Conservation (phyloP, 2,329 filamentous ascomycete species). For the Corinectria fuckeliana region DNA sequence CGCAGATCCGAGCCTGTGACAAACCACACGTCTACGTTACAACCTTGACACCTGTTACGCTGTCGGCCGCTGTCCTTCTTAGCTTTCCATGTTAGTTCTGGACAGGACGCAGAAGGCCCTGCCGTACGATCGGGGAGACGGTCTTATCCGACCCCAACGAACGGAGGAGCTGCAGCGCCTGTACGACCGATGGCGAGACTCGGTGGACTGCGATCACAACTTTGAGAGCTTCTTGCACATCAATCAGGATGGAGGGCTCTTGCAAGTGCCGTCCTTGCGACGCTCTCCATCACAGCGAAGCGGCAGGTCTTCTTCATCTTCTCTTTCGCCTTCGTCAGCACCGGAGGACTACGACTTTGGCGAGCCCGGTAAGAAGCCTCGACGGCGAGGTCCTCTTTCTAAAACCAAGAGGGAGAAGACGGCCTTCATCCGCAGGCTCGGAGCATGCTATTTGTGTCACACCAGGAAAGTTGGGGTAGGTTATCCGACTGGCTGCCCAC, state of each 20-base stretch:
- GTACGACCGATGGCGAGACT: conserved; percentile 19
- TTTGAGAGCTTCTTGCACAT: neutral
- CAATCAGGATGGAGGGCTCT: neutral
- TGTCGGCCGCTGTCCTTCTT: neutral
- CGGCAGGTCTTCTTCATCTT: conserved; percentile 1
- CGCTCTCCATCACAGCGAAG: conserved; percentile 6
- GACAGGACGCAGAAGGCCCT: neutral
- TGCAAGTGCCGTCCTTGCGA: conserved; percentile 3
- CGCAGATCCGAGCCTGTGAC: neutral
- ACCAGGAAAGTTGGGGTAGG: conserved; percentile 12
- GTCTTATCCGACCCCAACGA: neutral
- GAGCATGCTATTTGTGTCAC: conserved; percentile 12
- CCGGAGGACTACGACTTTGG: neutral
- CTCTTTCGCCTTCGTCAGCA: neutral
- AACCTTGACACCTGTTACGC: neutral
- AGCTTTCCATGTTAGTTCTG: neutral
- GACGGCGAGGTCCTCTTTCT: conserved; percentile 12
- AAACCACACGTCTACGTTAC: neutral
- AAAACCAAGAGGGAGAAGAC: conserved; percentile 16
- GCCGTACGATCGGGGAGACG: neutral
- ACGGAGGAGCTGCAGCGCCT: conserved; percentile 21
- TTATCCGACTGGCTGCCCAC: neutral
- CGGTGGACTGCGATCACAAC: conserved; percentile 3
- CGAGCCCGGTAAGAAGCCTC: neutral
- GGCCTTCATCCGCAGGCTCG: conserved; percentile 17